phyloP scores from a whole-genome alignment of 23 red algal genomes.

The Gracilariopsis chorda region DNA sequence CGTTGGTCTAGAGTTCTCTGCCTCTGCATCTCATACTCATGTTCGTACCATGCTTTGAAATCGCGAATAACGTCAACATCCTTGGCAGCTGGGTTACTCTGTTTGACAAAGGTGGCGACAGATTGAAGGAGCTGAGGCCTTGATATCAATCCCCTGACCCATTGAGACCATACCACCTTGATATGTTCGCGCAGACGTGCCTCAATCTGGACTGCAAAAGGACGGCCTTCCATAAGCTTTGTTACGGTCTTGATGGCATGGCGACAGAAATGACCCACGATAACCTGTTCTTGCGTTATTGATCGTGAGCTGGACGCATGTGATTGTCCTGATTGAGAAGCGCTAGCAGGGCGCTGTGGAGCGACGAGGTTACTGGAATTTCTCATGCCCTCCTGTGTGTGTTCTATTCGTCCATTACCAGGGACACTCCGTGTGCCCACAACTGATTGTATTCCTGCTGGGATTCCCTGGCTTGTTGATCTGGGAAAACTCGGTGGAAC shows the following conservation, averaged over 20 bases:
- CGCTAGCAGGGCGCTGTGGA: neutral
- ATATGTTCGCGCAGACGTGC: constrained; percentile 28
- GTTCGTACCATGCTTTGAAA: constrained; percentile 66
- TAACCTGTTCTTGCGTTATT: constrained; percentile 61
- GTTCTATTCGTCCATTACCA: no score
- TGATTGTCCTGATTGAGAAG: neutral
- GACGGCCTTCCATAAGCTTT: constrained; percentile 29
- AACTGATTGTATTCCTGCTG: neutral
- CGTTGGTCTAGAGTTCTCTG: no score
- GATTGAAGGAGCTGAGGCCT: constrained; percentile 26
- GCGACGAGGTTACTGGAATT: neutral
- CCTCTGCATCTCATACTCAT: constrained; percentile 44
- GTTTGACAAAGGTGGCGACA: constrained; percentile 46
- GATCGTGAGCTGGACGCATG: no score
- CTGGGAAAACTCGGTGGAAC: neutral
- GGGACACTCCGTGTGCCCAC: neutral
- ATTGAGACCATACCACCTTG: constrained; percentile 56
- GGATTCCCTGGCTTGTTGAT: neutral
- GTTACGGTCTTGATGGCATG: constrained; percentile 50
- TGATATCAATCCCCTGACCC: constrained; percentile 56
- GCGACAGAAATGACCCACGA: constrained; percentile 65
- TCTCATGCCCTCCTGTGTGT: neutral
- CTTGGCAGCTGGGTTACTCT: constrained; percentile 24
- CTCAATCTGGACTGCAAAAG: neutral
- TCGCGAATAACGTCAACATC: constrained; percentile 46